Conservation (phyloP, 306 rosid genomes). For the Hippophae tibetana region DNA sequence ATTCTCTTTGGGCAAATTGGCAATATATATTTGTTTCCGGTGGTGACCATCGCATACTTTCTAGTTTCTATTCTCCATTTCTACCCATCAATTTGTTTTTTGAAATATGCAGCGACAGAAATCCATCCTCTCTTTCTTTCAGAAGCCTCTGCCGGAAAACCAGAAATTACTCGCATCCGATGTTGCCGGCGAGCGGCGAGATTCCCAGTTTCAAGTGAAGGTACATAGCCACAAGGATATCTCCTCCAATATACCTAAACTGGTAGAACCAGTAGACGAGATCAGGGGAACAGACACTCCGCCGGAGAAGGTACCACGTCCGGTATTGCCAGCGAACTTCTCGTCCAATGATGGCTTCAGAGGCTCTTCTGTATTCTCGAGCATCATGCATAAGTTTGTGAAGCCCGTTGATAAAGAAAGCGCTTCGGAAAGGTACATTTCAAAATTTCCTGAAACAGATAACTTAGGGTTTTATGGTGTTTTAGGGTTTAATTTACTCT, state of each 20-base stretch:
- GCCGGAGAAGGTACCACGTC: slow-evolving; percentile 89
- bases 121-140: slow-evolving; percentile 67
- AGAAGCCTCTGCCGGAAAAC: slow-evolving; percentile 37
- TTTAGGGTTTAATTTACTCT: not conserved
- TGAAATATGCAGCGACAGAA: slow-evolving; percentile 71
- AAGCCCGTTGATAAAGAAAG: slow-evolving; percentile 36
- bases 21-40: not conserved
- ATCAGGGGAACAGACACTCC: slow-evolving; percentile 87
- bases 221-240: slow-evolving; percentile 11
- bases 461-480: slow-evolving; percentile 18
- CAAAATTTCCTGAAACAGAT: no score
- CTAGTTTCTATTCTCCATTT: not conserved
- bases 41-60: not conserved
- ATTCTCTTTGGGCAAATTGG: not conserved
- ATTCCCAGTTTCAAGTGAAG: slow-evolving; percentile 17
- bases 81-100: not conserved
- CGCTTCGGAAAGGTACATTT: slow-evolving; percentile 37
- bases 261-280: slow-evolving; percentile 25
- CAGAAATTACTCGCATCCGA: slow-evolving; percentile 2
- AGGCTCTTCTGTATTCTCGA: slow-evolving; percentile 51
- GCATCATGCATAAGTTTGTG: slow-evolving; percentile 75
- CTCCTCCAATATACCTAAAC: slow-evolving; percentile 13
- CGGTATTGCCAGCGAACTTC: slow-evolving; percentile 35
- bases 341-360: slow-evolving; percentile 16
- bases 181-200: slow-evolving; percentile 13